phyloP scores from a whole-genome alignment of 2,329 filamentous ascomycete species.

The Daldinia sp. region DNA sequence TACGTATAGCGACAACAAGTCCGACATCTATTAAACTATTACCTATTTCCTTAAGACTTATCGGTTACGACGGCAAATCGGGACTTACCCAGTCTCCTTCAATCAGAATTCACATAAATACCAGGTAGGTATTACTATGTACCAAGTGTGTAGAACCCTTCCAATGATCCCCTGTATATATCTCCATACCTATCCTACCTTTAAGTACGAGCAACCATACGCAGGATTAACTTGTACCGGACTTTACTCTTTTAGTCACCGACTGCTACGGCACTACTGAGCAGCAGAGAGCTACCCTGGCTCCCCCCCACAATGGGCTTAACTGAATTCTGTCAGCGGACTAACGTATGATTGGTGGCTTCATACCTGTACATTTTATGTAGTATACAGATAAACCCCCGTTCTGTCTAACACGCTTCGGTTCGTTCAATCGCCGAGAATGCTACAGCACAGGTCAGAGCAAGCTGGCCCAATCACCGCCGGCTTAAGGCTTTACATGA shows the following conservation, averaged over 20 bases:
- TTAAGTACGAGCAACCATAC: conserved; percentile 10
- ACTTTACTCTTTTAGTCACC: conserved; percentile 38
- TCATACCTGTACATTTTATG: conserved; percentile 9
- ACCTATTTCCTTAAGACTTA: not conserved
- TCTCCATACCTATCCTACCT: not conserved
- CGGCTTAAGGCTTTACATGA: conserved; percentile 21
- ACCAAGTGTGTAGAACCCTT: conserved; percentile 5
- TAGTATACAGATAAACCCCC: conserved; percentile 29
- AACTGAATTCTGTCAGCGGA: conserved; percentile 35
- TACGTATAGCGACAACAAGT: not conserved
- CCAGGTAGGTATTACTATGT: no score
- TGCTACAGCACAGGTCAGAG: conserved; percentile 30
- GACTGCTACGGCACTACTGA: conserved; percentile 31
- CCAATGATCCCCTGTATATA: conserved; percentile 12
- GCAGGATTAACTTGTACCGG: conserved; percentile 21
- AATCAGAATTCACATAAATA: conserved; percentile 21
- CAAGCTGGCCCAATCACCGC: conserved; percentile 37
- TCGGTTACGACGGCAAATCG: not conserved
- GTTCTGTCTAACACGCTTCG: conserved; percentile 39
- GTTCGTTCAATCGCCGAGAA: conserved; percentile 47
- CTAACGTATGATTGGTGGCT: conserved; percentile 36
- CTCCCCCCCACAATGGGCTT: conserved; percentile 35
- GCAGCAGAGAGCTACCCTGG: conserved; percentile 28
- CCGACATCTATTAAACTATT: no score
- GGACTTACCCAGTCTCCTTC: not conserved